Percentiles rank a stretch among this genome's conserved stretches.
These are phyloP conservation scores for Sporothrix schenckii DNA, from an alignment of 2,329 filamentous ascomycete species.

Conservation along the genomic window DNA sequence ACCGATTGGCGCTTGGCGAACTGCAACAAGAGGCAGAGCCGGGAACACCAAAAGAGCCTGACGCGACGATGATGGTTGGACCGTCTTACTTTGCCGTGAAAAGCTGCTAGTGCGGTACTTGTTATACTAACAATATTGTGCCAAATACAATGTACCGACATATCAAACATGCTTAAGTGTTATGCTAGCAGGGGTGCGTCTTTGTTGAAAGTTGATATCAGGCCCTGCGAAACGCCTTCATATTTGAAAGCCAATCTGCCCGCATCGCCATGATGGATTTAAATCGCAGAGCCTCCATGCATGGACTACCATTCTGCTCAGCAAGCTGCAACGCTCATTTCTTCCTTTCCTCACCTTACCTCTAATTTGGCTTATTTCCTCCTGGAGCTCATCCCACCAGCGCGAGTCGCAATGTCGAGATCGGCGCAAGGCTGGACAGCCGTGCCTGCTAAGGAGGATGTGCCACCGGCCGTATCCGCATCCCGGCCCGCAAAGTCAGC, in stretches of 20 bases:
- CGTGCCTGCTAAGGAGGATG: not conserved
- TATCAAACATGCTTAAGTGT: conserved; percentile 31
- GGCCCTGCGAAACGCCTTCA: not conserved
- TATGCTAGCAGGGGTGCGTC: conserved; percentile 22
- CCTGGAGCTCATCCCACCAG: not conserved
- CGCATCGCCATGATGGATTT: not conserved
- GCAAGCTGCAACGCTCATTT: not conserved
- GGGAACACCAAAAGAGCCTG: conserved; percentile 17
- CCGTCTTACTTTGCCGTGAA: conserved; percentile 10
- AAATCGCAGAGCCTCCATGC: not conserved
- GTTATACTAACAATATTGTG: too few relatives aligned
- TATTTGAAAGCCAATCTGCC: conserved; percentile 11
- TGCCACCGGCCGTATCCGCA: not conserved
- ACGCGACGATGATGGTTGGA: conserved; percentile 1
- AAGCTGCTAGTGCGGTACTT: conserved; percentile 9
- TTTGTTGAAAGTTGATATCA: conserved; percentile 6
- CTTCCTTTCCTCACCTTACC: not conserved
- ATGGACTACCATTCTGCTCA: not conserved
- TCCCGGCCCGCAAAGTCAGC: not conserved
- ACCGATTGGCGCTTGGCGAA: conserved; percentile 13
- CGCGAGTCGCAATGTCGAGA: conserved; percentile 3
- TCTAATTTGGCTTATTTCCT: not conserved
- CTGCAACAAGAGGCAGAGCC: not conserved
- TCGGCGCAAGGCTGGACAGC: conserved; percentile 15
- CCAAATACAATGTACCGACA: not conserved